phyloP scores from a whole-genome alignment of 2,329 filamentous ascomycete genomes.

The Penicillium sp. region DNA sequence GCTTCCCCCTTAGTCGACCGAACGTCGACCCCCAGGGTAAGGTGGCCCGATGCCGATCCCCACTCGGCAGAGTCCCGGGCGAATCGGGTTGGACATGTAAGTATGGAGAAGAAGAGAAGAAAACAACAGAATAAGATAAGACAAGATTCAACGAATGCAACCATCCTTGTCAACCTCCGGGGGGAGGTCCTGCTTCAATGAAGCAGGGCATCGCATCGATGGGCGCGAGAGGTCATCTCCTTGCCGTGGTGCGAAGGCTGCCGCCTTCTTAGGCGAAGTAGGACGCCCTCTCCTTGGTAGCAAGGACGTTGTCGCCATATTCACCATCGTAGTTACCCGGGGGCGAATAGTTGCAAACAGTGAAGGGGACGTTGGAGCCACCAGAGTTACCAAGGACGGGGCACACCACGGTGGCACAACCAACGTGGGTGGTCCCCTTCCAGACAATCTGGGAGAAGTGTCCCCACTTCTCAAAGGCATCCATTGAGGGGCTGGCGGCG shows the following conservation, averaged over 20 bases:
- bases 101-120: constrained; percentile 18
- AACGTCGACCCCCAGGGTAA: background rate
- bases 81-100: constrained; percentile 18
- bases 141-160: constrained; percentile 18
- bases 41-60: constrained; percentile 12
- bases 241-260: background rate
- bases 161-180: no score
- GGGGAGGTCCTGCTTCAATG: no score
- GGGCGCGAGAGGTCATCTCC: background rate
- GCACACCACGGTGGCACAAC: constrained; percentile 62
- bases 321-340: constrained; percentile 66
- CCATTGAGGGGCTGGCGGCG: constrained; percentile 61
- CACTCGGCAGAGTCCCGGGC: constrained; percentile 10
- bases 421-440: constrained; percentile 64
- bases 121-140: constrained; percentile 10
- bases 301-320: constrained; percentile 58
- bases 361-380: constrained; percentile 64
- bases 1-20: constrained; percentile 2
- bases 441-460: constrained; percentile 79
- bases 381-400: constrained; percentile 46
- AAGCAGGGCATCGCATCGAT: no score
- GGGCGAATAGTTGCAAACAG: constrained; percentile 85
- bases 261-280: constrained; percentile 35
- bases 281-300: constrained; percentile 33
- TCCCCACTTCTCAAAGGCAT: constrained; percentile 68